phyloP scores from a whole-genome alignment of 257 asterid genomes.

The Linaria vulgaris region DNA sequence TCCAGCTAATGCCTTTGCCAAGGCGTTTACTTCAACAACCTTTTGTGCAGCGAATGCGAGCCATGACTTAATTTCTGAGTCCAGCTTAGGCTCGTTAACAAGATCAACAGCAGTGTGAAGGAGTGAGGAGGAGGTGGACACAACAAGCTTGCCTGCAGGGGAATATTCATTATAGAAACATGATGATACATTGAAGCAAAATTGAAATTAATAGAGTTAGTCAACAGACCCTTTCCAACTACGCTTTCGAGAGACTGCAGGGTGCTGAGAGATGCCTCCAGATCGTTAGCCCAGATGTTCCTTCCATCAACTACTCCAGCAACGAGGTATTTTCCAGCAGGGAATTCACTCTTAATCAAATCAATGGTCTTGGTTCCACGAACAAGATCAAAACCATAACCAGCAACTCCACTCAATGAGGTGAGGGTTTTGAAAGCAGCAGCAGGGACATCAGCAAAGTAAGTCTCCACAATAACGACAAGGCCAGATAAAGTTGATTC shows the following conservation, averaged over 20 bases:
- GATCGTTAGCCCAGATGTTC: slow-evolving; percentile 98
- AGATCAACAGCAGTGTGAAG: slow-evolving; percentile 98
- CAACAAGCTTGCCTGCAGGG: slow-evolving; percentile 83
- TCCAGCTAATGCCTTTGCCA: slow-evolving; percentile 91
- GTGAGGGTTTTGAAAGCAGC: slow-evolving; percentile 76
- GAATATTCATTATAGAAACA: neutral
- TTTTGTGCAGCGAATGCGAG: slow-evolving; percentile 97
- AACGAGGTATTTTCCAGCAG: slow-evolving; percentile 84
- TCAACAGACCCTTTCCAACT: slow-evolving; percentile 78
- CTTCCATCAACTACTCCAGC: slow-evolving; percentile 99
- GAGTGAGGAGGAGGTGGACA: slow-evolving; percentile 86
- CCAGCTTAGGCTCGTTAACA: slow-evolving; percentile 81
- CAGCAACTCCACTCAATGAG: slow-evolving; percentile 68
- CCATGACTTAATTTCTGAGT: slow-evolving; percentile 89
- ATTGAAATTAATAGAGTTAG: neutral
- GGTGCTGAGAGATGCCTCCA: slow-evolving; percentile 58
- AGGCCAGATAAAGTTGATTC: slow-evolving; percentile 73
- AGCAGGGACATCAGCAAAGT: slow-evolving; percentile 83
- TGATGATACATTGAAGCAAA: slow-evolving; percentile 15
- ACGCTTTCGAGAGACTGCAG: slow-evolving; percentile 70
- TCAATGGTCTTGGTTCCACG: slow-evolving; percentile 84
- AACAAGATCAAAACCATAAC: slow-evolving; percentile 82
- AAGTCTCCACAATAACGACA: slow-evolving; percentile 68
- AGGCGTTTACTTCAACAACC: slow-evolving; percentile 87
- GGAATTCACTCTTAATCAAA: slow-evolving; percentile 76